Evolutionary conservation across 208 protist genomes (phyloP).

Genomic region (Sergeia podlipaevii): DNA sequence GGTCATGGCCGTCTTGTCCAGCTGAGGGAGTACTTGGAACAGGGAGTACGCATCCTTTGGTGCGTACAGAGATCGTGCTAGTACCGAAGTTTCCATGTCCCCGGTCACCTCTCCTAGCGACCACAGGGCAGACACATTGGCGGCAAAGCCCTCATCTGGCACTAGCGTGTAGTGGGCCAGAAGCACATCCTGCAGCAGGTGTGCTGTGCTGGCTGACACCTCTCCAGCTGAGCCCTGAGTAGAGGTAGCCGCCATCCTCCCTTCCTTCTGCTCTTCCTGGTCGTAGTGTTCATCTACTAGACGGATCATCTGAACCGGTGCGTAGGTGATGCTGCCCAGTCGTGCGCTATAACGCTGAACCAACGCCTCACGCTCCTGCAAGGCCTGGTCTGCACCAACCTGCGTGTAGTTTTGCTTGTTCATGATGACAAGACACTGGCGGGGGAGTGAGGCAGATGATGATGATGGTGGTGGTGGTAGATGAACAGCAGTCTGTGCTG

Average conservation of each 20-base stretch:
- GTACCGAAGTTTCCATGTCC: slow-evolving; percentile 18
- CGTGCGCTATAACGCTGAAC: slow-evolving; percentile 9
- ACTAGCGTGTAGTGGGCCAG: slow-evolving; percentile 7
- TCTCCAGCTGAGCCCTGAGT: neutral
- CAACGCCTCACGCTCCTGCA: slow-evolving; percentile 25
- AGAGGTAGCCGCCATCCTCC: neutral
- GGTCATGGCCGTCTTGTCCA: slow-evolving; percentile 16
- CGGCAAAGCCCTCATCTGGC: slow-evolving; percentile 13
- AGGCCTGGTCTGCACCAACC: slow-evolving; percentile 9
- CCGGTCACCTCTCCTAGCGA: slow-evolving; percentile 27
- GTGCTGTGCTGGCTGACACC: neutral
- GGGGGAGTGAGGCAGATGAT: too few species aligned
- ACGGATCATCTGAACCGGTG: slow-evolving; percentile 2
- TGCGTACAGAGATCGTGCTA: slow-evolving; percentile 16
- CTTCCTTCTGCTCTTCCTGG: neutral
- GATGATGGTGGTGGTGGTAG: slow-evolving; percentile 9
- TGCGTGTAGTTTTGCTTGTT: neutral
- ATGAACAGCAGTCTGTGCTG: neutral
- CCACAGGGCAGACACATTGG: slow-evolving; percentile 25
- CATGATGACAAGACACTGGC: too few species aligned
- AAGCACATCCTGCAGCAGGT: neutral
- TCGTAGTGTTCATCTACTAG: neutral
- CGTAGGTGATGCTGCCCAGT: slow-evolving; percentile 8
- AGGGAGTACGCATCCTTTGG: slow-evolving; percentile 21
- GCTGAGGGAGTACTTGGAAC: slow-evolving; percentile 20